phyloP scores from a whole-genome alignment of 2,329 filamentous ascomycete species.

The Fusarium torulosum region DNA sequence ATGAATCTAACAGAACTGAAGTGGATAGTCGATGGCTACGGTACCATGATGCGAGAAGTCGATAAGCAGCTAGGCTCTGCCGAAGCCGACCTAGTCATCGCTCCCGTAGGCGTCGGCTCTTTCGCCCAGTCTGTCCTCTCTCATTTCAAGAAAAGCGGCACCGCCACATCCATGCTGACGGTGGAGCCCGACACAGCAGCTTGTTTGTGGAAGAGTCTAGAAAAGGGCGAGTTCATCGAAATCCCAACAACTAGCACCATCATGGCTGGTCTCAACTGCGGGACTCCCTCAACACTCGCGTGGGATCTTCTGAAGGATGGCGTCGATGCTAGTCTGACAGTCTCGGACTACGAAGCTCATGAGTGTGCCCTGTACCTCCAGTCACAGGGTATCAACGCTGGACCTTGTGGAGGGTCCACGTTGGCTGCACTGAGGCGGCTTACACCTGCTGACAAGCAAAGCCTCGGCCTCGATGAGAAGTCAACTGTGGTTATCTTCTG shows the following conservation, averaged over 20 bases:
- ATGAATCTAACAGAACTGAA: slow-evolving; percentile 39
- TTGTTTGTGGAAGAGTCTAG: slow-evolving; percentile 67
- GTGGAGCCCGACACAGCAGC: slow-evolving; percentile 78
- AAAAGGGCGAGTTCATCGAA: slow-evolving; percentile 59
- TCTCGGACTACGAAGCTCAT: slow-evolving; percentile 74
- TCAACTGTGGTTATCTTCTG: slow-evolving; percentile 74
- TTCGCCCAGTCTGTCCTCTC: slow-evolving; percentile 76
- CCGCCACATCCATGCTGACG: slow-evolving; percentile 62
- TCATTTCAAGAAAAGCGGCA: slow-evolving; percentile 68
- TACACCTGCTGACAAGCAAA: slow-evolving; percentile 50
- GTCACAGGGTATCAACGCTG: slow-evolving; percentile 60
- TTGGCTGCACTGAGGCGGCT: slow-evolving; percentile 69
- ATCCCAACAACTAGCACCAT: slow-evolving; percentile 72
- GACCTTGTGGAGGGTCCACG: slow-evolving; percentile 73
- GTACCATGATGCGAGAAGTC: slow-evolving; percentile 76
- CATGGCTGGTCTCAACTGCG: slow-evolving; percentile 81
- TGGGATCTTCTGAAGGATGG: slow-evolving; percentile 71
- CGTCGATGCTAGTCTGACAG: slow-evolving; percentile 70
- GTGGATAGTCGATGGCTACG: slow-evolving; percentile 84
- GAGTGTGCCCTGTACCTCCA: slow-evolving; percentile 67
- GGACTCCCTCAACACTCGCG: slow-evolving; percentile 73
- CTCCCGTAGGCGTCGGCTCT: slow-evolving; percentile 79
- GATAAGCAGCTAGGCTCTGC: slow-evolving; percentile 67
- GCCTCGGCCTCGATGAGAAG: slow-evolving; percentile 57
- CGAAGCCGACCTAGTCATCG: slow-evolving; percentile 64